Conservation (phyloP, 768 basidiomycete genomes). For the Auricularia heimuer region DNA sequence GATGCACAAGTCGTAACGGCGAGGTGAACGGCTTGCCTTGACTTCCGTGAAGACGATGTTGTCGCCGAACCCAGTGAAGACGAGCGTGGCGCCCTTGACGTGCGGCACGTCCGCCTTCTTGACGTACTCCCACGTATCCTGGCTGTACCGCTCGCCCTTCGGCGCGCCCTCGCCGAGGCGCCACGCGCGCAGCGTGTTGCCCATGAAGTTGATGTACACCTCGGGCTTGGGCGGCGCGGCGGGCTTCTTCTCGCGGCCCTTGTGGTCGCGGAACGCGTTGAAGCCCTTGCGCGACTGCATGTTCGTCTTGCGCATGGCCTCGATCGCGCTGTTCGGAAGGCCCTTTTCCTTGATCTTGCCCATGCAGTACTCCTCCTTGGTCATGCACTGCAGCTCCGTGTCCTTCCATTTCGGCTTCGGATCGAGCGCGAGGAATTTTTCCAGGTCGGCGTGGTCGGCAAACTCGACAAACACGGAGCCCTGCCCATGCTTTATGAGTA, state of each 20-base stretch:
- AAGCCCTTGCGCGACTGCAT: slow-evolving; percentile 42
- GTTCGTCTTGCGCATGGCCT: slow-evolving; percentile 46
- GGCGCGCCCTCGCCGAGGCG: neutral
- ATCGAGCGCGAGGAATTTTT: slow-evolving; percentile 69
- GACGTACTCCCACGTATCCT: slow-evolving; percentile 34
- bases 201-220: slow-evolving; percentile 66
- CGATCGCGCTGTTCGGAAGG: slow-evolving; percentile 61
- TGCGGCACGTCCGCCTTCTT: slow-evolving; percentile 34
- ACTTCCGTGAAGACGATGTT: slow-evolving; percentile 56
- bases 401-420: slow-evolving; percentile 76
- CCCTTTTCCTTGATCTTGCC: slow-evolving; percentile 97
- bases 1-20: neutral
- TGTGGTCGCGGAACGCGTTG: slow-evolving; percentile 61
- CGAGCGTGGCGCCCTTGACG: slow-evolving; percentile 43
- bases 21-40: slow-evolving; percentile 27
- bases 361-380: slow-evolving; percentile 83
- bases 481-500: slow-evolving; percentile 28
- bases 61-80: slow-evolving; percentile 48
- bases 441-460: slow-evolving; percentile 53
- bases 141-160: slow-evolving; percentile 38
- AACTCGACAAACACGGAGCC: slow-evolving; percentile 93
- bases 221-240: slow-evolving; percentile 35
- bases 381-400: slow-evolving; percentile 70
- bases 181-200: slow-evolving; percentile 49
- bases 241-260: slow-evolving; percentile 28